These are phyloP conservation scores for Arthonia radiata DNA, from an alignment of 495 filamentous ascomycete genomes.

Conservation along the genomic window DNA sequence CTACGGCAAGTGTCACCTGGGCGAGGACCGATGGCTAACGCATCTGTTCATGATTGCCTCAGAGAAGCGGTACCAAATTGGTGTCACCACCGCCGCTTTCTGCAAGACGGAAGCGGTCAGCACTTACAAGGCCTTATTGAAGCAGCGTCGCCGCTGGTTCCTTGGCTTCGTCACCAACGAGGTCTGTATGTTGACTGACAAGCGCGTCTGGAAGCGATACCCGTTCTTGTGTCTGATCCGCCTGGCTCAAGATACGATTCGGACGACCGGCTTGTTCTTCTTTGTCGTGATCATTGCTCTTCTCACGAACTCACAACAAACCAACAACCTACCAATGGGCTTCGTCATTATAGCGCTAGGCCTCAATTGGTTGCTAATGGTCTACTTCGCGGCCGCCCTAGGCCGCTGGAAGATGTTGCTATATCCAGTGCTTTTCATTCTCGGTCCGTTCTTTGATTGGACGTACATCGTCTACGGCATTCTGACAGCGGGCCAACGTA, in stretches of 20 bases:
- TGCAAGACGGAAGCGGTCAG: constrained; percentile 97
- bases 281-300: constrained; percentile 84
- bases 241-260: constrained; percentile 91
- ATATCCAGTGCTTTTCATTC: constrained; percentile 84
- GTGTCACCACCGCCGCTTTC: constrained; percentile 91
- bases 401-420: constrained; percentile 81
- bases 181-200: constrained; percentile 93
- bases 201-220: constrained; percentile 75
- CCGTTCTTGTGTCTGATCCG: constrained; percentile 71
- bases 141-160: constrained; percentile 93
- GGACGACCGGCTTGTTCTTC: constrained; percentile 84
- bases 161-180: constrained; percentile 96
- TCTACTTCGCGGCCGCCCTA: constrained; percentile 78
- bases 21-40: constrained; percentile 92
- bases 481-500: constrained; percentile 84
- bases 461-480: constrained; percentile 76
- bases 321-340: constrained; percentile 61
- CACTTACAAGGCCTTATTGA: constrained; percentile 62
- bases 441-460: constrained; percentile 98
- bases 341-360: constrained; percentile 92
- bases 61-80: constrained; percentile 77
- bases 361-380: constrained; percentile 86
- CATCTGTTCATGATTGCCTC: constrained; percentile 98
- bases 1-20: constrained; percentile 83
- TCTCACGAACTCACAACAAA: constrained; percentile 55